Evolutionary conservation across 2,329 filamentous ascomycete species (phyloP), one percentile per base, ranked within the genome.

Genomic region (Aspergillus neotritici): DNA sequence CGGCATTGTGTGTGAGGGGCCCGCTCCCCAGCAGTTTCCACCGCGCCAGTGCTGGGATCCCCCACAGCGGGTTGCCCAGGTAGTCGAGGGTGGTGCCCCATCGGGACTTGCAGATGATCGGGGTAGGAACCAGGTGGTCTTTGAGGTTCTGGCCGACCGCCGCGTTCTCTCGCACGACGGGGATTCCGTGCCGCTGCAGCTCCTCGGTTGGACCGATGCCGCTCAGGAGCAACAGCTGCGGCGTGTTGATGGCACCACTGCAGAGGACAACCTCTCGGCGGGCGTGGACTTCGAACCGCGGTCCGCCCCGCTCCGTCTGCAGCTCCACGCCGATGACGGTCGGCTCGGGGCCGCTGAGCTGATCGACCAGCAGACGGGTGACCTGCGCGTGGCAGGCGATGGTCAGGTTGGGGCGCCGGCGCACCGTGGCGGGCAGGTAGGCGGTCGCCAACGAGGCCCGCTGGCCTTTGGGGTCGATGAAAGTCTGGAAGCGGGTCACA

Each of bases 171-270:
- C 34, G 9, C 8, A 53, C 10, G 4, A 50, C 30, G 3, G 62
- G 58, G 25, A 69, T 64, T 1, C 62, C 61, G 6, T 65, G 54
- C 17, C 60, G 52, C 0, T 55, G 36, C 3, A 65, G 53, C 11
- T 53, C 46, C 1, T 57, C 46, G 8, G 47, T 39, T 4, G 62
- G 58, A n/a, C 64, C 64, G 25, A 66, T 53, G 6, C 63, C 63
- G 14, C 60, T 64, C 6, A 60, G 51, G 47, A 62, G 49, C 9
- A 66, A 52, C 1, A 60, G 28, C 36, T 64, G 54, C 0, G 63
- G 64, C 1, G 61, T 63, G n/a, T 58, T 53, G 31, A 61, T 50
- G 5, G 58, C 37, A 10, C 63, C 64, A 1, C 57, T 55, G 9
- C 46, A 56, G 31, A 64, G 29, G n/a, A 67, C 58, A 12, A 64